A percentile compares a stretch with the other conserved stretches of the same genome.
Evolutionary conservation across 768 basidiomycete species (phyloP).

Genomic region (Suillus variegatus): DNA sequence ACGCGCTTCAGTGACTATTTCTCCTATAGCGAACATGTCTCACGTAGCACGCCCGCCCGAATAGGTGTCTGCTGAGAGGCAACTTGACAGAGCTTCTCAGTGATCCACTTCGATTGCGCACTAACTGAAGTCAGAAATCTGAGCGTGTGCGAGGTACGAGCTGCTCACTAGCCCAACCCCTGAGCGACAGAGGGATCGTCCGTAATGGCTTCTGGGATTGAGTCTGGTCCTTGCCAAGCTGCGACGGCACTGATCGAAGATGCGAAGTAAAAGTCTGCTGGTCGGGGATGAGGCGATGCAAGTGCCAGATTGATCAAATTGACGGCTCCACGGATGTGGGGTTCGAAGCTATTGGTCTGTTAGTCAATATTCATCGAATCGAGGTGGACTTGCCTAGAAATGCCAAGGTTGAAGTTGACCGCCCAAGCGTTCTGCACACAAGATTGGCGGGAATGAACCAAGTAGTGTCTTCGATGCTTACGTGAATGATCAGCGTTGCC

Average conservation of each 20-base stretch:
- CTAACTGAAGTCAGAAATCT: slow-evolving; percentile 3
- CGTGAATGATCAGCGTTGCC: slow-evolving; percentile 49
- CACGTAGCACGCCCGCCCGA: slow-evolving; percentile 22
- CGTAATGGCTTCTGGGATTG: slow-evolving; percentile 25
- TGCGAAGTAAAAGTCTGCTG: slow-evolving; percentile 50
- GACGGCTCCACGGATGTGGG: slow-evolving; percentile 49
- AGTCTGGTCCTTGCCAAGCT: slow-evolving; percentile 20
- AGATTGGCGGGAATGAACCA: background rate
- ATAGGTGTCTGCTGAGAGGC: slow-evolving; percentile 34
- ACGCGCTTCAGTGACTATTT: slow-evolving; percentile 31
- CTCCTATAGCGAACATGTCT: background rate
- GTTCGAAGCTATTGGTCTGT: slow-evolving; percentile 35
- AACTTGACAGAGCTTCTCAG: slow-evolving; percentile 51
- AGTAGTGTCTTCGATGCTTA: slow-evolving; percentile 15
- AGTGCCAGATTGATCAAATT: slow-evolving; percentile 53
- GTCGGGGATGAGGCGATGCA: slow-evolving; percentile 31
- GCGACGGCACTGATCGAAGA: slow-evolving; percentile 44
- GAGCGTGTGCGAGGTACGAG: background rate
- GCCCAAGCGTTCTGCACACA: slow-evolving; percentile 52
- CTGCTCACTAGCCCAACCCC: slow-evolving; percentile 36
- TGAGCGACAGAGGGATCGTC: slow-evolving; percentile 28
- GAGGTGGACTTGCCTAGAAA: slow-evolving; percentile 19
- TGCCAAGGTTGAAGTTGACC: slow-evolving; percentile 52
- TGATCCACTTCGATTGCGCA: slow-evolving; percentile 50
- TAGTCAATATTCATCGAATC: background rate